Percentiles rank a stretch among this genome's conserved stretches.
Conservation (phyloP, 345 rosid genomes). For the Arabidopsis suecica region DNA sequence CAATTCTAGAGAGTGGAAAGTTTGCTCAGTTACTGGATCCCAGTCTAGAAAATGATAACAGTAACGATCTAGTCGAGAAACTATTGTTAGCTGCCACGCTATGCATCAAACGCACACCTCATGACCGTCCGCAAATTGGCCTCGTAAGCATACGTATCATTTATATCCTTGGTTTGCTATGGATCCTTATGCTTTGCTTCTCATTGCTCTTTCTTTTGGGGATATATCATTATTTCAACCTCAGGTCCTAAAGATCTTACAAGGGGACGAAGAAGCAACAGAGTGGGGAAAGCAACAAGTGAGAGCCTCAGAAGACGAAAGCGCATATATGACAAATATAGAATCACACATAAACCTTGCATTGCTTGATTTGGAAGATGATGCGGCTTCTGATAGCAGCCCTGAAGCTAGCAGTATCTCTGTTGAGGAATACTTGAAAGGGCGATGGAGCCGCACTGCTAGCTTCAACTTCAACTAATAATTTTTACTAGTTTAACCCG, state of each 20-base stretch:
- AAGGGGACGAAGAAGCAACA: slow-evolving; percentile 73
- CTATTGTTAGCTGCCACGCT: slow-evolving; percentile 85
- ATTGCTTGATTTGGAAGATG: slow-evolving; percentile 77
- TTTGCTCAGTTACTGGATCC: slow-evolving; percentile 76
- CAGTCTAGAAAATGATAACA: slow-evolving; percentile 49
- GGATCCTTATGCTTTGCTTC: slow-evolving; percentile 11
- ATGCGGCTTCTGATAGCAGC: slow-evolving; percentile 66
- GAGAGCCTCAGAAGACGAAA: slow-evolving; percentile 58
- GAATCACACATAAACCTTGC: slow-evolving; percentile 88
- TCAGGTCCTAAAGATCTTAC: slow-evolving; percentile 82
- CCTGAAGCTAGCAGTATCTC: slow-evolving; percentile 58
- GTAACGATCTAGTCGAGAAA: slow-evolving; percentile 60
- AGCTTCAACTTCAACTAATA: slow-evolving; percentile 62
- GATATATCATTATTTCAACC: background rate
- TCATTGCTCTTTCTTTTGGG: background rate
- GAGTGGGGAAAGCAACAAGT: slow-evolving; percentile 73
- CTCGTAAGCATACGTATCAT: slow-evolving; percentile 48
- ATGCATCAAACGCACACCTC: slow-evolving; percentile 70
- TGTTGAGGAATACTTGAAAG: slow-evolving; percentile 75
- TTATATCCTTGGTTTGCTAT: background rate
- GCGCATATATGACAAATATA: slow-evolving; percentile 57
- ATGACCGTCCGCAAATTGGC: slow-evolving; percentile 70
- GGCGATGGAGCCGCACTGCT: slow-evolving; percentile 80
- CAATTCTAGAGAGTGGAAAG: slow-evolving; percentile 71
- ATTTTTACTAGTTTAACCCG: slow-evolving; percentile 35